Evolutionary conservation across 192 early-diverging fungal genomes (phyloP).

Genomic region (Backusella tuberculispora): DNA sequence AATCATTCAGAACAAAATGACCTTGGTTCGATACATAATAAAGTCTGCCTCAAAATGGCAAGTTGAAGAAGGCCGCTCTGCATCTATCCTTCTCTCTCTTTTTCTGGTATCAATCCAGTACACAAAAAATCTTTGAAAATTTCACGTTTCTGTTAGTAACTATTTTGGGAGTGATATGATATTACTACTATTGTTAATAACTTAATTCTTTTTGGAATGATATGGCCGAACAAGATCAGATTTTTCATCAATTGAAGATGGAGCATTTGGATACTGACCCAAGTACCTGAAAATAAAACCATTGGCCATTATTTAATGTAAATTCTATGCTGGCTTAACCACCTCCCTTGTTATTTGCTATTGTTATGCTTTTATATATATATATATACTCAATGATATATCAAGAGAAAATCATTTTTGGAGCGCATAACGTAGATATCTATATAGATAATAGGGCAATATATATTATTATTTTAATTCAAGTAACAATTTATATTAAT

Average conservation of each 20-base stretch:
- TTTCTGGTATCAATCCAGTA: conserved; percentile 17
- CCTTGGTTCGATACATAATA: background rate
- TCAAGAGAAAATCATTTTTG: too few species aligned
- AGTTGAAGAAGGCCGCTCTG: conserved; percentile 21
- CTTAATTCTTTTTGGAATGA: conserved; percentile 3
- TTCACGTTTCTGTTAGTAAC: background rate
- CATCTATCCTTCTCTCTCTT: conserved; percentile 8
- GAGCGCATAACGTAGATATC: too few species aligned
- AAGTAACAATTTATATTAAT: too few species aligned
- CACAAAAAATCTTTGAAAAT: conserved; percentile 14
- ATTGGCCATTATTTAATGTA: conserved; percentile 12
- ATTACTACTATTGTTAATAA: background rate
- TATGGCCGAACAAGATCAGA: conserved; percentile 5
- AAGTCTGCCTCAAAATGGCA: conserved; percentile 15
- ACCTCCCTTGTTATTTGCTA: background rate
- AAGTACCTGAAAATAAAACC: conserved; percentile 10
- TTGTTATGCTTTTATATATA: too few species aligned
- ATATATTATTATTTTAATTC: too few species aligned
- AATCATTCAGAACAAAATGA: conserved; percentile 21
- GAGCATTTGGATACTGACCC: background rate
- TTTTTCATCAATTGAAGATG: conserved; percentile 2
- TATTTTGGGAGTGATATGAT: conserved; percentile 13
- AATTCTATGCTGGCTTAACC: background rate
- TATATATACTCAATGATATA: too few species aligned
- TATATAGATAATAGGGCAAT: too few species aligned